phyloP scores from a whole-genome alignment of 2,329 filamentous ascomycete genomes.

The Ambrosiella beaveri region DNA sequence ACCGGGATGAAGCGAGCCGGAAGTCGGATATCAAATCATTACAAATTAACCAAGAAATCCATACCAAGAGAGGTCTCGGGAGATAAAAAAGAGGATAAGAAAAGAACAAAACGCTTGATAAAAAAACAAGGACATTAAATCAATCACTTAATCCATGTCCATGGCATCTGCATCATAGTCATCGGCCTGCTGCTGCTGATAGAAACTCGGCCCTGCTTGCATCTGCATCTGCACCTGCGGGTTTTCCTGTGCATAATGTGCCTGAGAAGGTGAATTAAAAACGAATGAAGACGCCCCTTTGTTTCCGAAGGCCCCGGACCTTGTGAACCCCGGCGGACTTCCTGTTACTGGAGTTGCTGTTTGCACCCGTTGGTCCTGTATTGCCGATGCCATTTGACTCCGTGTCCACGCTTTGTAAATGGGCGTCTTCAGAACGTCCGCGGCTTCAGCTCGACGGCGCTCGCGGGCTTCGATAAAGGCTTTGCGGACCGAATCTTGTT shows the following conservation, averaged over 20 bases:
- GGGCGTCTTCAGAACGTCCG: not conserved
- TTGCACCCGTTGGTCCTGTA: not conserved
- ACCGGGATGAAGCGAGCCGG: too few relatives aligned
- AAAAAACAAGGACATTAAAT: slow-evolving; percentile 1
- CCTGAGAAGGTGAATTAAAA: not conserved
- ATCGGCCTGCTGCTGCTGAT: not conserved
- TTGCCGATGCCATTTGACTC: not conserved
- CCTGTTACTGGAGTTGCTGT: not conserved
- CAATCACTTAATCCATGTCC: slow-evolving; percentile 12
- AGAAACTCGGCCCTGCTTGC: too few relatives aligned
- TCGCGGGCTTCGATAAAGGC: slow-evolving; percentile 67
- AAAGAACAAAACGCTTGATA: slow-evolving; percentile 4
- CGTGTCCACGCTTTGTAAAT: not conserved
- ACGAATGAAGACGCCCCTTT: not conserved
- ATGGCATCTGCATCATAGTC: slow-evolving; percentile 9
- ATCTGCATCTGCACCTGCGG: not conserved
- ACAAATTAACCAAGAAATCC: too few relatives aligned
- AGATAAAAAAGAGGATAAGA: not conserved
- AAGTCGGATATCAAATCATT: too few relatives aligned
- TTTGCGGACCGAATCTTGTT: slow-evolving; percentile 61
- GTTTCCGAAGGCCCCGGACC: too few relatives aligned
- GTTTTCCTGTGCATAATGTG: not conserved
- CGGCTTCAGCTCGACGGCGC: slow-evolving; percentile 30
- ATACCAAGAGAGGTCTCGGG: too few relatives aligned
- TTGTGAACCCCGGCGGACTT: too few relatives aligned